Evolutionary conservation across 257 asterid species (phyloP).

Genomic region (Solanum habrochaites): DNA sequence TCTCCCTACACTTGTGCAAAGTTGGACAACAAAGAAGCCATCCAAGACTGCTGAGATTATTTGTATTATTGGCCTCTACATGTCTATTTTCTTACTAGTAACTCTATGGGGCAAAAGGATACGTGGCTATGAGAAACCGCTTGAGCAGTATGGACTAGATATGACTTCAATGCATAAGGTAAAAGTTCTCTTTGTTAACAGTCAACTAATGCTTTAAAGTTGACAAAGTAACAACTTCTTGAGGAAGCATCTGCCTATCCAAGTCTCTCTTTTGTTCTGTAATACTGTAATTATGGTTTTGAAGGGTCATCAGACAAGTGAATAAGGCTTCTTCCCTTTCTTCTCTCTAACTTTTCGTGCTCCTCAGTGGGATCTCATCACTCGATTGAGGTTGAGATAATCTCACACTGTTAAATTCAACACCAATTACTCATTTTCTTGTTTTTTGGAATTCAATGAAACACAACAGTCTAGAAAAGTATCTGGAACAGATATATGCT

Average conservation of each 20-base stretch:
- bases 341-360: not conserved
- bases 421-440: not conserved
- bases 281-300: not conserved
- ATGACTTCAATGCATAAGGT: conserved; percentile 60
- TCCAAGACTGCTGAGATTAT: conserved; percentile 56
- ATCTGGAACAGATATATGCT: not conserved
- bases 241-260: not conserved
- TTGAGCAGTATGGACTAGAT: conserved; percentile 75
- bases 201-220: not conserved
- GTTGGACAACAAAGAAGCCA: conserved; percentile 62
- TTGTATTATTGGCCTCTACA: conserved; percentile 74
- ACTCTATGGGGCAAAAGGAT: conserved; percentile 83
- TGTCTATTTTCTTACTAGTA: conserved; percentile 53
- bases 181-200: not conserved
- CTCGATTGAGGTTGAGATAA: not conserved
- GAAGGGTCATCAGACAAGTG: not conserved
- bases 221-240: not conserved
- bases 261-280: not conserved
- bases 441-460: not conserved
- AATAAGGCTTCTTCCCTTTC: not conserved
- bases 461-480: not conserved
- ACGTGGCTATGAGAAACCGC: conserved; percentile 73
- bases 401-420: not conserved
- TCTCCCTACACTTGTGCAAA: conserved; percentile 72
- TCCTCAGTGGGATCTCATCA: not conserved